Evolutionary conservation across 139 green algal genomes (phyloP).

Genomic region (Chlamydomonas incerta): DNA sequence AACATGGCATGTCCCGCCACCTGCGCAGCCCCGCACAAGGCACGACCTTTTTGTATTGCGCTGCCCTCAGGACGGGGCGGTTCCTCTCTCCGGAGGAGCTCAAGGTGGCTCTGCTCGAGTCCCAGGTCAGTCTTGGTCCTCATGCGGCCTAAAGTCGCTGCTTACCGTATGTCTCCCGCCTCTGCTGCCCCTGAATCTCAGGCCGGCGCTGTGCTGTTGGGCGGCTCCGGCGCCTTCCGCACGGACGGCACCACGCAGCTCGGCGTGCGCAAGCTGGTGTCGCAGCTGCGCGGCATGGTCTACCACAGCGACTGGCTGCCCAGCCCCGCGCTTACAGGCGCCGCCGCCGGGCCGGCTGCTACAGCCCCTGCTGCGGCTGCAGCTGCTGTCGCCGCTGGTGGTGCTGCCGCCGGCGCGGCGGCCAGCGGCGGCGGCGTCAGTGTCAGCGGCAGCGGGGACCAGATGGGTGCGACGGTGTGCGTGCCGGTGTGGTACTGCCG

Average conservation of each 20-base stretch:
- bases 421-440: not conserved
- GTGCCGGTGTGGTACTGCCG: no score
- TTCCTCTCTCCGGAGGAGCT: conserved; percentile 32
- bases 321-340: not conserved
- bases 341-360: not conserved
- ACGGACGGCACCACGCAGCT: conserved; percentile 42
- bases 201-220: conserved; percentile 28
- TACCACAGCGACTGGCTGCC: conserved; percentile 43
- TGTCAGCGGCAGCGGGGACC: not conserved
- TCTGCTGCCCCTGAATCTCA: not conserved
- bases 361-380: not conserved
- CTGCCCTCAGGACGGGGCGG: not conserved
- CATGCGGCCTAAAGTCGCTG: no score
- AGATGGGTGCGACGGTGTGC: no score
- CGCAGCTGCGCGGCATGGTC: not conserved
- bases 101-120: not conserved
- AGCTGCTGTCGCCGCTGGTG: no score
- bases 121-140: not conserved
- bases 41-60: no score
- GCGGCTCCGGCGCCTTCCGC: conserved; percentile 22
- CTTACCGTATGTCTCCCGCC: no score
- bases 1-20: no score
- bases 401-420: no score
- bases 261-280: conserved; percentile 34
- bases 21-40: not conserved